Evolutionary conservation across 208 protist species (phyloP).

Genomic region (Leishmania turanica): DNA sequence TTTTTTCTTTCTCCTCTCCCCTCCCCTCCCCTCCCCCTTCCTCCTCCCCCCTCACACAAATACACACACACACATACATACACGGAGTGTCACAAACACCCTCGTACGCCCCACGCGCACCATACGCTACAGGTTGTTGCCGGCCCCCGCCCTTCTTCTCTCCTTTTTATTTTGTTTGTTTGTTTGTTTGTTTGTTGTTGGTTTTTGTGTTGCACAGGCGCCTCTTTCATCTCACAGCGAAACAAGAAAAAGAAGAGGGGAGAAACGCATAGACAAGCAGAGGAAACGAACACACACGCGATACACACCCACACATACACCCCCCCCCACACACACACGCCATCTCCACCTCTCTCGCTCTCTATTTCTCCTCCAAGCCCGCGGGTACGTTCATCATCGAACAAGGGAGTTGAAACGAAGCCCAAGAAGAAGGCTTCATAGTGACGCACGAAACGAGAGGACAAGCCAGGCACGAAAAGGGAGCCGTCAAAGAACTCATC

Average conservation of each 20-base stretch:
- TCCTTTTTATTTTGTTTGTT: neutral
- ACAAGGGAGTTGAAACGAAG: neutral
- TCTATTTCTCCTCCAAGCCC: neutral
- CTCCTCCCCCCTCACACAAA: neutral
- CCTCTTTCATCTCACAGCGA: neutral
- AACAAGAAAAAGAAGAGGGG: neutral
- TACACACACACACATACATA: neutral
- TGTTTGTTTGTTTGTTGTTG: no score
- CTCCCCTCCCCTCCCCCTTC: neutral
- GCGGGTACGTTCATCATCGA: neutral
- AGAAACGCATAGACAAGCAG: neutral
- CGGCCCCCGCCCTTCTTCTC: neutral
- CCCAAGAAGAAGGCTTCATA: neutral
- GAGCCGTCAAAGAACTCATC: neutral
- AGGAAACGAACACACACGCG: neutral
- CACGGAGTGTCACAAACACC: neutral
- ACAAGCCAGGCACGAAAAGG: neutral
- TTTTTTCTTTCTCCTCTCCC: neutral
- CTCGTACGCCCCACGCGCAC: neutral
- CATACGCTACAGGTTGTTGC: neutral
- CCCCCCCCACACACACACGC: neutral
- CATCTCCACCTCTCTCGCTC: neutral
- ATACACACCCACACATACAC: neutral
- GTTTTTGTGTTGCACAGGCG: neutral
- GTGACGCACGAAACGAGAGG: neutral